A percentile compares a stretch with the other conserved stretches of the same genome.
Evolutionary conservation across 2,329 filamentous ascomycete species (phyloP).

Genomic region (Ascochyta fabae): DNA sequence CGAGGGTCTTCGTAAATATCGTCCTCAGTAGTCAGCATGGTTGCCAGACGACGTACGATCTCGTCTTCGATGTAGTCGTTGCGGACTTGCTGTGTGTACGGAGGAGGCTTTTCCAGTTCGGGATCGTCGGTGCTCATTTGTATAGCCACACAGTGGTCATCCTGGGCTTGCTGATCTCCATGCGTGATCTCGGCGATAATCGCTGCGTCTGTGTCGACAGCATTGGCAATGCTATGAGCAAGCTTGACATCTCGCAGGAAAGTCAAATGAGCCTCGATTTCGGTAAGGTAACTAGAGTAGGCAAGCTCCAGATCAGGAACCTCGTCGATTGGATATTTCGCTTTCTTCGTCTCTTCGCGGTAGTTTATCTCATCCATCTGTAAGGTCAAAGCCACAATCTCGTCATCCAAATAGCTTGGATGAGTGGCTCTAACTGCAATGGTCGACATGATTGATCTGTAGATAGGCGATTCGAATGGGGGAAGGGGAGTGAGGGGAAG

Average conservation of each 20-base stretch:
- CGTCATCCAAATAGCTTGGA: slow-evolving; percentile 27
- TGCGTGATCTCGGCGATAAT: slow-evolving; percentile 20
- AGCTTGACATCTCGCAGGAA: slow-evolving; percentile 29
- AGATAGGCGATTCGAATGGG: no score
- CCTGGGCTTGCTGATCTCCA: neutral
- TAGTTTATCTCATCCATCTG: slow-evolving; percentile 34
- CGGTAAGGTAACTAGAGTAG: slow-evolving; percentile 22
- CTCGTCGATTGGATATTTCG: slow-evolving; percentile 23
- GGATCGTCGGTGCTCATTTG: no score
- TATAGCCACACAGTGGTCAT: no score
- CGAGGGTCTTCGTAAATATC: neutral
- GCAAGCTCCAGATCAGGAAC: slow-evolving; percentile 29
- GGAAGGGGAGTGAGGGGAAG: no score
- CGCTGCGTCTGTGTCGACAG: slow-evolving; percentile 29
- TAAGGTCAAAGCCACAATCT: slow-evolving; percentile 31
- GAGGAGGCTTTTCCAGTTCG: no score
- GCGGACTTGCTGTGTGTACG: no score
- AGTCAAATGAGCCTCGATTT: slow-evolving; percentile 18
- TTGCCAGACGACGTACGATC: no score
- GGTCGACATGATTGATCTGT: neutral
- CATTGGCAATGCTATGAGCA: slow-evolving; percentile 31
- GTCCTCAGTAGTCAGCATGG: no score
- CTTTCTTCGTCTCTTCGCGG: slow-evolving; percentile 19
- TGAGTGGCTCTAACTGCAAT: neutral
- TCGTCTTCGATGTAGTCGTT: no score